Percentiles rank a stretch among this genome's conserved stretches.
Conservation (phyloP, 306 rosid genomes). For the Dryas alaskensis region DNA sequence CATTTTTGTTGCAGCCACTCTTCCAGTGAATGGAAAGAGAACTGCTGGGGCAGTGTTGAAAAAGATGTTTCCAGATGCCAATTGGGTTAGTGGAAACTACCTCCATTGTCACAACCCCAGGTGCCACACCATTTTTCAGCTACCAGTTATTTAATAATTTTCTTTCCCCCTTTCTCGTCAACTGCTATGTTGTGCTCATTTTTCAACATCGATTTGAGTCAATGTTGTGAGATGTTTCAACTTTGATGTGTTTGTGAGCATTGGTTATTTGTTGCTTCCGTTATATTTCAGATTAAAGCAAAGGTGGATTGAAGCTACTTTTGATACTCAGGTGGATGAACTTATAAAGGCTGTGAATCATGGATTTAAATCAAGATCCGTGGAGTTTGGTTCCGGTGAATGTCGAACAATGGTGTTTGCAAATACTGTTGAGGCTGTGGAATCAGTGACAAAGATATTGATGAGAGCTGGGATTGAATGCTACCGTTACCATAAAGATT, state of each 20-base stretch:
- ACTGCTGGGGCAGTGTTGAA: constrained; percentile 82
- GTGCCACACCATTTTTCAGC: constrained; percentile 34
- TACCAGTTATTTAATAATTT: constrained; percentile 2
- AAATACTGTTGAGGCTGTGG: constrained; percentile 89
- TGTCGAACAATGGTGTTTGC: constrained; percentile 84
- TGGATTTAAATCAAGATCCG: constrained; percentile 41
- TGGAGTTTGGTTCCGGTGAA: constrained; percentile 39
- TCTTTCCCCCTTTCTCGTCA: constrained; percentile 18
- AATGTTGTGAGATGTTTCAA: not conserved
- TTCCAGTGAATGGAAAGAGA: constrained; percentile 92
- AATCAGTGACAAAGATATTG: constrained; percentile 80
- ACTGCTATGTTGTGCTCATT: not conserved
- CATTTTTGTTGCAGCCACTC: constrained; percentile 95
- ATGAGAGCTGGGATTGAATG: constrained; percentile 58
- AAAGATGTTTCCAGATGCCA: constrained; percentile 79
- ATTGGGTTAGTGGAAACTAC: constrained; percentile 85
- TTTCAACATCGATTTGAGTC: not conserved
- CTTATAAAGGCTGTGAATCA: constrained; percentile 72
- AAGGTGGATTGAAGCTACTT: constrained; percentile 81
- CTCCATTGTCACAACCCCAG: constrained; percentile 96
- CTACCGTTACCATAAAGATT: constrained; percentile 72
- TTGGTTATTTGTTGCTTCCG: constrained; percentile 13
- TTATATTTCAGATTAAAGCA: constrained; percentile 67
- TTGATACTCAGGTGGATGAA: constrained; percentile 76
- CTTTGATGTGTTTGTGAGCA: not conserved